phyloP scores from a whole-genome alignment of 106 monocot genomes.

The Phalaenopsis equestris region DNA sequence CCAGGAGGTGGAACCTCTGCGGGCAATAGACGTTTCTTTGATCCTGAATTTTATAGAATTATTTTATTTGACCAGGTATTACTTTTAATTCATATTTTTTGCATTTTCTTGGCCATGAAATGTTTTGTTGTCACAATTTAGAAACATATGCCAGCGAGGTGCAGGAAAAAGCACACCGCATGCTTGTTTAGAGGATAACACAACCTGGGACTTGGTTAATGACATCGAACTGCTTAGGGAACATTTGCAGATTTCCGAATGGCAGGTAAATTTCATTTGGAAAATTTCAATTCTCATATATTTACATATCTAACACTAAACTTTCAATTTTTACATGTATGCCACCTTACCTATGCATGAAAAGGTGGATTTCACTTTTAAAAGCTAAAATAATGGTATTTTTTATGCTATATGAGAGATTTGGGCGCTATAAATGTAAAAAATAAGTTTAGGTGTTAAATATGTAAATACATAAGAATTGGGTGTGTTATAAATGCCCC shows the following conservation, averaged over 20 bases:
- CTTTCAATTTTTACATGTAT: no score
- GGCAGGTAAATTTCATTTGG: constrained; percentile 51
- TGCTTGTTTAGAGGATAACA: constrained; percentile 96
- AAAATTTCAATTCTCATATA: no score
- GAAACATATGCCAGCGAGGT: constrained; percentile 57
- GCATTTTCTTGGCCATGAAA: neutral
- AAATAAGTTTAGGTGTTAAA: no score
- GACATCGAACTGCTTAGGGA: constrained; percentile 92
- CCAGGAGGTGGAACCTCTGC: constrained; percentile 90
- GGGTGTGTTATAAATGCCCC: no score
- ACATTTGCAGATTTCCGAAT: constrained; percentile 85
- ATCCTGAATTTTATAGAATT: constrained; percentile 90
- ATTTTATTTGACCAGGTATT: constrained; percentile 90
- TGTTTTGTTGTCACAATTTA: neutral
- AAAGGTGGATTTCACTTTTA: no score
- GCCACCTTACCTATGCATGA: no score
- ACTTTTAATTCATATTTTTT: constrained; percentile 1
- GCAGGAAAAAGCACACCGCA: constrained; percentile 95
- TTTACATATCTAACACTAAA: no score
- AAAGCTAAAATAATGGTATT: no score
- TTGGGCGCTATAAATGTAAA: no score
- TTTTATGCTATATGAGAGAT: neutral
- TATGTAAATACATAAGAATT: no score
- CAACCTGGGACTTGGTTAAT: constrained; percentile 92
- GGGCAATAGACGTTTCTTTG: constrained; percentile 79